Base-by-base conservation (phyloP, 2,329 filamentous ascomycete species). In the Colletotrichum chlorophyti region DNA sequence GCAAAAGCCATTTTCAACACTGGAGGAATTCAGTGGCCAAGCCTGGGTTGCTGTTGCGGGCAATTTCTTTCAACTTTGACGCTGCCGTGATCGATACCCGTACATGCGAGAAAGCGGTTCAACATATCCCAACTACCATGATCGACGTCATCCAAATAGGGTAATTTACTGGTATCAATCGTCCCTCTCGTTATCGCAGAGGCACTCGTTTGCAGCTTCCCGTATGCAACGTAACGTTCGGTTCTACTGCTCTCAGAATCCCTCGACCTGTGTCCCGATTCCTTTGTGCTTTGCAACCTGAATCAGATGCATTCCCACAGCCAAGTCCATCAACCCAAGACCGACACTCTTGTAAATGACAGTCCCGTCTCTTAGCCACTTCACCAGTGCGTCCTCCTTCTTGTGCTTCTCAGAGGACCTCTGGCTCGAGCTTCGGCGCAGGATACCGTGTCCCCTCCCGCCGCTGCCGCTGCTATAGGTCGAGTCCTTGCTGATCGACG, bases 261-360 rank as follows among this genome's bases (percentile, higher is more conserved):
- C 78, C 21, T 79, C 73, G 23, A 89, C 72, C 7, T 73, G 73
- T 8, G 76, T 82, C 6, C 86, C 86, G 10, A 88, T 69, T 0
- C 78, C 76, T 69, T 79, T 86, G 48, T 79, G 73, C 37, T 75
- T 76, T 1, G 87, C 86, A 61, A 87, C 69, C 58, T 78, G 72
- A 15, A 89, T 69, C 43, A 90, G 62, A 52, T 86, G 81, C 64
- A 79, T 77, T 12, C 86, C 87, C 2, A 88, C 82, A 1, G 84
- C 80, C 19, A 90, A 70, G 65, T 90, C 87, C 86, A 89, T 89
- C 47, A 89, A 68, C 0, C 86, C 87, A 43, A 89, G 70, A 0
- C 87, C 87, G 0, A 90, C 87, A 60, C 83, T 85, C 76, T 89
- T 90, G 68, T 89, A 90, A 7, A 90, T 80, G 17, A 90, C 86